phyloP scores from a whole-genome alignment of 139 green algal genomes.

The Nannochloris sp. region DNA sequence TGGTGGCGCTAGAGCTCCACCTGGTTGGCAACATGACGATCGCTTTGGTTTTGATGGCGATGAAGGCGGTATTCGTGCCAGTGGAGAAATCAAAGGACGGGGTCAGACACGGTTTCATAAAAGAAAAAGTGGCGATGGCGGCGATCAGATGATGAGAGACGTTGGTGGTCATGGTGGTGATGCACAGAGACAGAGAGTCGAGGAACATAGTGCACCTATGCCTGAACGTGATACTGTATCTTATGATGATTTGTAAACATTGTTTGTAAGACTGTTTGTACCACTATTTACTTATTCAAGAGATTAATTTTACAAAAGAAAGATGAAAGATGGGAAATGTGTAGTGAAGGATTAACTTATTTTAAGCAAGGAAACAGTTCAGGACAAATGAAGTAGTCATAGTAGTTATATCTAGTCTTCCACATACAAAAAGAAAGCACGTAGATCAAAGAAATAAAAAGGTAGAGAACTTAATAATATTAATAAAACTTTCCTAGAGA shows the following conservation, averaged over 20 bases:
- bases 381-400: too few relatives aligned
- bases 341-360: too few relatives aligned
- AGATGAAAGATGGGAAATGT: background rate
- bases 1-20: too few relatives aligned
- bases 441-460: background rate
- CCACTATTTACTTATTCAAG: background rate
- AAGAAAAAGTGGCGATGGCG: background rate
- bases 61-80: background rate
- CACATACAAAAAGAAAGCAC: background rate
- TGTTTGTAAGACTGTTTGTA: too few relatives aligned
- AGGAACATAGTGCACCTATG: background rate
- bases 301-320: background rate
- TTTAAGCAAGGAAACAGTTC: too few relatives aligned
- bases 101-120: background rate
- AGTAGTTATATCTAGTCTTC: too few relatives aligned
- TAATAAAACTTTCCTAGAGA: too few relatives aligned
- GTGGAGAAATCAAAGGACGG: background rate
- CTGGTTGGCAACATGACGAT: background rate
- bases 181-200: background rate
- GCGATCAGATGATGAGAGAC: too few relatives aligned
- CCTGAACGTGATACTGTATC: background rate
- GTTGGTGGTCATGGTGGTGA: background rate
- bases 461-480: background rate
- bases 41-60: background rate
- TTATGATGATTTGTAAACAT: background rate